Conservation (phyloP, 441 rosid genomes). For the Melastoma candidum region DNA sequence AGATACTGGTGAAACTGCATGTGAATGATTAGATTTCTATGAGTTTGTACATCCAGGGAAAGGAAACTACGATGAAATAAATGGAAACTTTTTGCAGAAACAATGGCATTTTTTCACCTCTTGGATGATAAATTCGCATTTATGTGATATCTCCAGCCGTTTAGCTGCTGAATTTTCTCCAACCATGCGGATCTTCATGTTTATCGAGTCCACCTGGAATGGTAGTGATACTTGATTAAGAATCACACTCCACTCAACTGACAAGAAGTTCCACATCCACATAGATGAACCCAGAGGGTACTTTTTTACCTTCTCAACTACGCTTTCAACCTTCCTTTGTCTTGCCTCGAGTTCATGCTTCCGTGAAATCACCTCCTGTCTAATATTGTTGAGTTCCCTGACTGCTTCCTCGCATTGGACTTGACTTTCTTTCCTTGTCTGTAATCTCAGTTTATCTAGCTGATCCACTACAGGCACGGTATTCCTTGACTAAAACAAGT, state of each 20-base stretch:
- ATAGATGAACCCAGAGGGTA: neutral
- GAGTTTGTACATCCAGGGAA: too few species aligned
- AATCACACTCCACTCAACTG: neutral
- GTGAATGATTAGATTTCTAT: too few species aligned
- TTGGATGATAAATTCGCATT: conserved; percentile 51
- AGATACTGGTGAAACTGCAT: too few species aligned
- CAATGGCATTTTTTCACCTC: conserved; percentile 36
- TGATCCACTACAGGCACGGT: conserved; percentile 41
- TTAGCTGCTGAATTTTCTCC: conserved; percentile 52
- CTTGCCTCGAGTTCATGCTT: conserved; percentile 58
- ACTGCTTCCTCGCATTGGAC: conserved; percentile 40
- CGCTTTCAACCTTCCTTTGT: conserved; percentile 59
- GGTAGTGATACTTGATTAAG: conserved; percentile 11
- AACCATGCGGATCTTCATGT: conserved; percentile 36
- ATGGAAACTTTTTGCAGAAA: neutral
- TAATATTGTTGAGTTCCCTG: conserved; percentile 32
- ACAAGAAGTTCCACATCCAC: conserved; percentile 2
- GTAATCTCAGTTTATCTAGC: conserved; percentile 39
- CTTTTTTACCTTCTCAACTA: conserved; percentile 46
- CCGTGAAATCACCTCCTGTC: conserved; percentile 48
- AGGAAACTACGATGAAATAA: too few species aligned
- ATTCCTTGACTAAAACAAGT: conserved; percentile 6
- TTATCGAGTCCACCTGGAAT: conserved; percentile 57
- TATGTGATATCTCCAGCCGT: conserved; percentile 34
- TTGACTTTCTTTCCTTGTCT: conserved; percentile 50